Conservation (phyloP, 1,139 yeast genomes). For the Debaryomyces robertsiae region DNA sequence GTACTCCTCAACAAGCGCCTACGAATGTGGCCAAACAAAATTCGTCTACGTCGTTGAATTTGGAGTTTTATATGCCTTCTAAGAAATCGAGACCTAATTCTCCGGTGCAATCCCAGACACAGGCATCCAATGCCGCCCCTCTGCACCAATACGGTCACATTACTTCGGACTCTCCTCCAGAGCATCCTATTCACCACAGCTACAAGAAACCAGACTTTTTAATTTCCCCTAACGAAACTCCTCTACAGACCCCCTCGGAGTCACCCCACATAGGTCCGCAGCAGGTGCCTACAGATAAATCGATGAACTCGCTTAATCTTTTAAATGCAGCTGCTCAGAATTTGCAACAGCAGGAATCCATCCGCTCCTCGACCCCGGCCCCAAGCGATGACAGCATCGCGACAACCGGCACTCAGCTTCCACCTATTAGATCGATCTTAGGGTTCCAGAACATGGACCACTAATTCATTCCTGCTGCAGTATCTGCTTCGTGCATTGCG, state of each 20-base stretch:
- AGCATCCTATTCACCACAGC: neutral
- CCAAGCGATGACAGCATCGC: slow-evolving; percentile 34
- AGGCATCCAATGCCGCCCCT: slow-evolving; percentile 12
- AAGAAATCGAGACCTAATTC: slow-evolving; percentile 49
- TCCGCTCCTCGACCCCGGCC: neutral
- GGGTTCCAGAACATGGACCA: slow-evolving; percentile 27
- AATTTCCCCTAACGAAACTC: slow-evolving; percentile 41
- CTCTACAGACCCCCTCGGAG: slow-evolving; percentile 47
- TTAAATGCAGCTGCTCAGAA: slow-evolving; percentile 26
- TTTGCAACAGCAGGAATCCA: slow-evolving; percentile 19
- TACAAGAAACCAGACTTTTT: slow-evolving; percentile 17
- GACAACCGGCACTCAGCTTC: slow-evolving; percentile 43
- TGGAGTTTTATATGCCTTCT: slow-evolving; percentile 30
- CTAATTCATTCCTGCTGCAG: neutral
- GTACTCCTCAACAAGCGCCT: slow-evolving; percentile 12
- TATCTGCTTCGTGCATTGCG: too few species aligned
- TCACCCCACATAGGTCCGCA: slow-evolving; percentile 43
- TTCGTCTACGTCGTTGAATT: slow-evolving; percentile 30
- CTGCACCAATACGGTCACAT: neutral
- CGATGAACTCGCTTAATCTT: slow-evolving; percentile 18
- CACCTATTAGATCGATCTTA: slow-evolving; percentile 48
- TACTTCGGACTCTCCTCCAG: slow-evolving; percentile 2
- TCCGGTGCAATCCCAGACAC: slow-evolving; percentile 26
- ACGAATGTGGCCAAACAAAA: slow-evolving; percentile 23
- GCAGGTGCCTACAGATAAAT: slow-evolving; percentile 11